Evolutionary conservation across 306 rosid species (phyloP).

Genomic region (Prunus mira): DNA sequence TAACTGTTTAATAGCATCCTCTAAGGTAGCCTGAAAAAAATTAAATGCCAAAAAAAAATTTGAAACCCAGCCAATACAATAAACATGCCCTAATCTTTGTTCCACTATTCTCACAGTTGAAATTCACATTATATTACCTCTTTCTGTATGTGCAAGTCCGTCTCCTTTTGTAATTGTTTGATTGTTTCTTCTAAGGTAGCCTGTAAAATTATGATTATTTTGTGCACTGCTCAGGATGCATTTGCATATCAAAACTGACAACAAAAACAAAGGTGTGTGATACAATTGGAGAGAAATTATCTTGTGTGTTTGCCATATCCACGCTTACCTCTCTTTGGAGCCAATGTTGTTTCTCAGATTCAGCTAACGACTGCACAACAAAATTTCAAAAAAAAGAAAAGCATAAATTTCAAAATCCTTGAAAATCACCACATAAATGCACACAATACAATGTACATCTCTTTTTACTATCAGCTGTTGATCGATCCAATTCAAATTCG

Average conservation of each 20-base stretch:
- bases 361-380: slow-evolving; percentile 19
- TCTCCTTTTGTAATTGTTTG: slow-evolving; percentile 32
- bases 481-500: neutral
- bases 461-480: neutral
- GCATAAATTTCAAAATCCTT: neutral
- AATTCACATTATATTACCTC: slow-evolving; percentile 27
- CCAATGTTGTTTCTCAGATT: slow-evolving; percentile 23
- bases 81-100: neutral
- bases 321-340: slow-evolving; percentile 24
- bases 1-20: slow-evolving; percentile 39
- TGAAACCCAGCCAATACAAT: neutral
- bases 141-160: slow-evolving; percentile 31
- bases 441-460: neutral
- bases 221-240: slow-evolving; percentile 11
- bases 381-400: slow-evolving; percentile 1
- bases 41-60: neutral
- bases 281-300: neutral
- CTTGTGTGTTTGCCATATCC: too few species aligned
- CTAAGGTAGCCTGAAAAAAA: slow-evolving; percentile 39
- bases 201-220: slow-evolving; percentile 25
- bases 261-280: too few species aligned
- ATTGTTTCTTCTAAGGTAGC: slow-evolving; percentile 31
- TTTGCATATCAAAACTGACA: slow-evolving; percentile 11
- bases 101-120: neutral
- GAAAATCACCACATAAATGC: neutral